Evolutionary conservation across 345 rosid species (phyloP), one percentile per base, ranked within the genome.

Genomic region (Eucalyptus curtisii): DNA sequence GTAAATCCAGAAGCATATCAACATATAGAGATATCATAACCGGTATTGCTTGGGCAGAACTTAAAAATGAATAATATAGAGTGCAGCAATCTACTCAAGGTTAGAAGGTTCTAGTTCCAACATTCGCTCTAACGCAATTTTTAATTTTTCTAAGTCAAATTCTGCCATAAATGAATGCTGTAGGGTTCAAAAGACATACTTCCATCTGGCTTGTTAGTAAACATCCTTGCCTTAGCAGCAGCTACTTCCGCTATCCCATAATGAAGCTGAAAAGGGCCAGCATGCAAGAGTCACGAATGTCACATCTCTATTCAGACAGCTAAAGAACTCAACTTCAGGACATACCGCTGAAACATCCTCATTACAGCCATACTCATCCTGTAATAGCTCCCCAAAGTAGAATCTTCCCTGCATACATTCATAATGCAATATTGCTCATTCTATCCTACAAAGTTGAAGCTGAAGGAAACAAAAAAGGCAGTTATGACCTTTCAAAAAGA

Each of bases 151-250:
- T 50, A 15, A 86, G 61, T 49, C 45, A 52, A 50, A 86, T 50
- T 50, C 44, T 50, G 48, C 44, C 87, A 86, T 37, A 52, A 86
- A 25, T 17, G 89, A 89, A 42, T 20, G 84, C 24, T 40, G 42
- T 76, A 76, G 47, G 84, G 47, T 20, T 76, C 55, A 68, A 87
- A 68, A 86, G 49, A 87, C 94, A 86, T 95, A 97, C 99, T 97
- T 94, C 99, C 99, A 88, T 97, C 99, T 10, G 99, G 99, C 91
- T 97, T 97, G 92, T 96, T 95, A 31, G 93, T 92, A 92, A 97
- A 97, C 98, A 97, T 97, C 87, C 96, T 93, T 90, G 99, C 99
- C 95, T 97, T 96, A 85, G 98, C 99, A 89, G 98, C 98, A 90
- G 99, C 99, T 86, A 97, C 97, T 93, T 97, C 99, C 45, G 98